Conservation (phyloP, 2,329 filamentous ascomycete species). For the Colletotrichum chlorophyti region DNA sequence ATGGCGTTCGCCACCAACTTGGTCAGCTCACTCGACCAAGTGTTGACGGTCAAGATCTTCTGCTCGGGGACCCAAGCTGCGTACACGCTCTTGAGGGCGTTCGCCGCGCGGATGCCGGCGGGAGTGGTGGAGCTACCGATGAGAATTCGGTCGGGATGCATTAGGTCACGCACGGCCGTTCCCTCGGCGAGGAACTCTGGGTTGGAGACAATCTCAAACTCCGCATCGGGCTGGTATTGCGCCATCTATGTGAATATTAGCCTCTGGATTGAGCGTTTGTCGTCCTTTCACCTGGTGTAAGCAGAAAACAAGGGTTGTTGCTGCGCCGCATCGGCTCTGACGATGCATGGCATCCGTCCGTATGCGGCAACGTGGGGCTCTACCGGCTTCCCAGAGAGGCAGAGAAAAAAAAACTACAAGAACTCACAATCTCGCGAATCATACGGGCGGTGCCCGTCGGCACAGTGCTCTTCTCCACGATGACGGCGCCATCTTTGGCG, state of each 20-base stretch:
- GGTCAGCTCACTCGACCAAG: conserved; percentile 79
- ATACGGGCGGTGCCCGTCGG: conserved; percentile 77
- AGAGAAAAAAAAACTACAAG: too few species aligned
- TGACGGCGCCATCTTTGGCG: conserved; percentile 71
- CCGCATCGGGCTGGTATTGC: conserved; percentile 65
- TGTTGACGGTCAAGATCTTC: conserved; percentile 74
- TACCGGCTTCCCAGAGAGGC: too few species aligned
- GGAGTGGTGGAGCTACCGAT: conserved; percentile 73
- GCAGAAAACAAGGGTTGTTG: too few species aligned
- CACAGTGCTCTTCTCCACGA: conserved; percentile 85
- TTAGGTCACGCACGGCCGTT: conserved; percentile 74
- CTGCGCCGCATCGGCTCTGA: too few species aligned
- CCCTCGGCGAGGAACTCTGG: conserved; percentile 84
- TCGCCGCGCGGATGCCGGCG: conserved; percentile 67
- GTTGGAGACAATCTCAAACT: conserved; percentile 81
- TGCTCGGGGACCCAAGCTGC: conserved; percentile 72
- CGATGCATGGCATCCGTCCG: too few species aligned
- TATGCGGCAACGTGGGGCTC: too few species aligned
- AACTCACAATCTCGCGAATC: conserved; percentile 69
- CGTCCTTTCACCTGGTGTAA: not conserved
- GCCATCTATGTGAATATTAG: conserved; percentile 50
- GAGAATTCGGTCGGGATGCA: conserved; percentile 75
- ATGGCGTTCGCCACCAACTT: conserved; percentile 84
- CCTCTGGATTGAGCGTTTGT: too few species aligned
- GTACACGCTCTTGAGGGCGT: conserved; percentile 70